Conservation (phyloP, 208 protist species). For the Acanthamoeba healyi region DNA sequence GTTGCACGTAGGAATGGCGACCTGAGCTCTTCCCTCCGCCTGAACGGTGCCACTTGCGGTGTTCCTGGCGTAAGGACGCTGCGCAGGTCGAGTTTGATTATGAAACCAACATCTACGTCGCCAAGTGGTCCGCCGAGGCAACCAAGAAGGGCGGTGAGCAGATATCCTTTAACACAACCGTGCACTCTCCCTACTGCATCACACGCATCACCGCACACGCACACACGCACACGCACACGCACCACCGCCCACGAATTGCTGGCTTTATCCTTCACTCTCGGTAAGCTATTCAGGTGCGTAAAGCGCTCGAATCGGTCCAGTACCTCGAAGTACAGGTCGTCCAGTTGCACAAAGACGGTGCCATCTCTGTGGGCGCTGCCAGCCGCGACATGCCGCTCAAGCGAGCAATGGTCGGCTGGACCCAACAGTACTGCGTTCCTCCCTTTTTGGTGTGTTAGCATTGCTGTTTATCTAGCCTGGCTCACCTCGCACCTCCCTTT, state of each 20-base stretch:
- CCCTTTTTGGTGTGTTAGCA: background rate
- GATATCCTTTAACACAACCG: background rate
- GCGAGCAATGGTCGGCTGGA: slow-evolving; percentile 44
- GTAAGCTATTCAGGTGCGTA: background rate
- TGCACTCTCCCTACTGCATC: no score
- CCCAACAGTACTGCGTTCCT: slow-evolving; percentile 1
- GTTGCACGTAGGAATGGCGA: background rate
- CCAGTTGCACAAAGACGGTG: background rate
- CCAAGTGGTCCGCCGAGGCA: background rate
- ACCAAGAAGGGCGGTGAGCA: slow-evolving; percentile 38
- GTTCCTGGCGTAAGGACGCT: background rate
- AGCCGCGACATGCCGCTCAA: background rate
- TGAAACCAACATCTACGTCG: background rate
- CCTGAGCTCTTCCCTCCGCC: background rate
- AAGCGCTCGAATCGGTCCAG: background rate
- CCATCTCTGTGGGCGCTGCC: slow-evolving; percentile 45
- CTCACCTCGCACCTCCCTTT: background rate
- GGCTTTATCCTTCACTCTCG: background rate
- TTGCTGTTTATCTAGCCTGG: background rate
- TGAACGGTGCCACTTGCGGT: background rate
- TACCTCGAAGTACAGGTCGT: slow-evolving; percentile 58
- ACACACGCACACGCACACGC: background rate
- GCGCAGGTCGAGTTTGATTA: background rate
- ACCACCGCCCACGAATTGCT: background rate
- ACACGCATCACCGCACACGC: background rate